A percentile compares a stretch with the other conserved stretches of the same genome.
These are phyloP conservation scores for Suhomyces kunorum DNA, from an alignment of 1,139 yeast species.

Conservation along the genomic window DNA sequence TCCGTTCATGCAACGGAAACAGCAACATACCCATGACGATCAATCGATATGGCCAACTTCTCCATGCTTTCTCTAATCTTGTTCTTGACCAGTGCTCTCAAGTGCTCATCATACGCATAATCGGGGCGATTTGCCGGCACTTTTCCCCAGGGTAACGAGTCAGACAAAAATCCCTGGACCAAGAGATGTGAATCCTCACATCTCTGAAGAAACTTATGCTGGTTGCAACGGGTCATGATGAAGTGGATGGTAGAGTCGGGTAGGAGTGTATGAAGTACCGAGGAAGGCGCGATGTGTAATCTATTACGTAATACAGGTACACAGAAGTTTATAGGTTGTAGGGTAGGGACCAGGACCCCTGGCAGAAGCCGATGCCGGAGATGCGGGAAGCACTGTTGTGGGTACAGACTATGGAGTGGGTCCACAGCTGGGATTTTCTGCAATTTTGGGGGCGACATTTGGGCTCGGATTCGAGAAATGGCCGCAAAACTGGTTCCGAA, in stretches of 20 bases:
- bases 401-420: too few species aligned
- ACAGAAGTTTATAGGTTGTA: too few species aligned
- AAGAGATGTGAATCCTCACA: conserved; percentile 39
- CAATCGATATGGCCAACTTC: conserved; percentile 33
- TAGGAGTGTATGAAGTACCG: conserved; percentile 2
- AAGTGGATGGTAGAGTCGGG: not conserved
- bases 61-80: conserved; percentile 35
- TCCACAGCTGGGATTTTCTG: too few species aligned
- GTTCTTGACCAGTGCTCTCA: conserved; percentile 31
- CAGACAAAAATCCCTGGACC: conserved; percentile 36
- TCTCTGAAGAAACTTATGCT: conserved; percentile 20
- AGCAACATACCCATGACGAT: conserved; percentile 35
- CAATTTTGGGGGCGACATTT: too few species aligned
- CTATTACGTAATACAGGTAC: not conserved
- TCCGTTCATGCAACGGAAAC: not conserved
- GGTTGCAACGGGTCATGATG: conserved; percentile 12
- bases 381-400: too few species aligned
- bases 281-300: conserved; percentile 3
- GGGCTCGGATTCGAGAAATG: too few species aligned
- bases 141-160: conserved; percentile 31
- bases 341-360: too few species aligned
- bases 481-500: too few species aligned
- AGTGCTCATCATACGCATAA: conserved; percentile 24
- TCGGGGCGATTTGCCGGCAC: conserved; percentile 23
- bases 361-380: too few species aligned